phyloP scores from a whole-genome alignment of 2,329 filamentous ascomycete genomes.

The Fusarium hainanense region DNA sequence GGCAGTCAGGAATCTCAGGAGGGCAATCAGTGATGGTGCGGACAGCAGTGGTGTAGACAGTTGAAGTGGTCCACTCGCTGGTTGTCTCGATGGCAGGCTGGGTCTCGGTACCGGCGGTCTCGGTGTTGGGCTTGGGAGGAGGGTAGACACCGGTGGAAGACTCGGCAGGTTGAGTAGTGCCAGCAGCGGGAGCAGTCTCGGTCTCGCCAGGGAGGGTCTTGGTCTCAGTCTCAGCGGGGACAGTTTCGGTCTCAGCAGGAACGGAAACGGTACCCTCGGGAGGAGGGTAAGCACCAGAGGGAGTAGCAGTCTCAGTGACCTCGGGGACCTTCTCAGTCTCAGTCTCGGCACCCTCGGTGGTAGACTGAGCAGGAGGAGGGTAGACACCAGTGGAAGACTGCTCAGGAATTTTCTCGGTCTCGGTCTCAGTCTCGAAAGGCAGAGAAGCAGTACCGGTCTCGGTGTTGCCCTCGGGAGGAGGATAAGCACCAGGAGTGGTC shows the following conservation, averaged over 20 bases:
- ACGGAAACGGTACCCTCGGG: not conserved
- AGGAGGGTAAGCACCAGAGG: not conserved
- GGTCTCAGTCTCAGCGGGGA: not conserved
- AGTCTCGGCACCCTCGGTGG: not conserved
- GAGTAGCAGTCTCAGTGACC: not conserved
- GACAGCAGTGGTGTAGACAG: slow-evolving; percentile 40
- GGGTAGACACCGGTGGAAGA: slow-evolving; percentile 13
- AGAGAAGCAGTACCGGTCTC: slow-evolving; percentile 3
- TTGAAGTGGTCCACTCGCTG: slow-evolving; percentile 30
- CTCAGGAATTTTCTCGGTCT: slow-evolving; percentile 5
- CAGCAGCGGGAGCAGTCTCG: not conserved
- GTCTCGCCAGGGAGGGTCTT: not conserved
- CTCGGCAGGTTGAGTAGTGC: not conserved
- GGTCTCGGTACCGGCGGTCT: slow-evolving; percentile 6
- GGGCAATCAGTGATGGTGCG: slow-evolving; percentile 37
- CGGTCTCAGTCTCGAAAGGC: slow-evolving; percentile 2
- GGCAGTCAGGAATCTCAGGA: slow-evolving; percentile 38
- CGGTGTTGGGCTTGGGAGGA: slow-evolving; percentile 10
- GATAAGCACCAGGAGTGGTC: not conserved
- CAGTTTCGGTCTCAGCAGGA: not conserved
- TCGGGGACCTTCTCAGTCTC: not conserved
- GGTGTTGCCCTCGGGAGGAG: not conserved
- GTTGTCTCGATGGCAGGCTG: not conserved
- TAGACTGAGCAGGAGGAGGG: slow-evolving; percentile 3
- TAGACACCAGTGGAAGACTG: not conserved